Evolutionary conservation across 352 stramenopile genomes (phyloP), one percentile per base, ranked within the genome.

Genomic region (Thalassiosira hispida): DNA sequence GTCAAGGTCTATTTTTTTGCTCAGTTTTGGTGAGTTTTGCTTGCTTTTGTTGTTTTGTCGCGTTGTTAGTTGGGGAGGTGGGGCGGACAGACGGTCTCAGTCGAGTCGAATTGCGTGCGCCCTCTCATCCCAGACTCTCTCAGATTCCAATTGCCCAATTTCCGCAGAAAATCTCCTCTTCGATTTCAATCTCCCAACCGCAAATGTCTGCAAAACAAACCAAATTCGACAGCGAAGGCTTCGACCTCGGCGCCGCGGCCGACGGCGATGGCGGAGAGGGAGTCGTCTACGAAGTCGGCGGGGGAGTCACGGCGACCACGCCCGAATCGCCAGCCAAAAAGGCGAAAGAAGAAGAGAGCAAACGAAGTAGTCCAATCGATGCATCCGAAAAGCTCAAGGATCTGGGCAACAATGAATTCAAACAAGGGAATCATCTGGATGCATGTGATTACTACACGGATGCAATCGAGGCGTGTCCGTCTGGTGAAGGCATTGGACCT

Each of bases 391-490:
- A 73, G 25, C 81, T 81, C 52, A 94, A 94, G 65, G 56, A 77
- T 49, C 44, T 78, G 52, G 87, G 86, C 0, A 93, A 94, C 71
- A 65, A 79, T 53, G 66, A 83, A 31, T 94, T 92, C 66, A 76
- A 84, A 44, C 35, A 63, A 6, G 63, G 76, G 12, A 84, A 91
- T 60, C 91, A 89, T 72, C 61, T 90, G 7, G 79, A 87, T 53
- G 88, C 88, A 12, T 85, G 80, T 59, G 83, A 93, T 79, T 71
- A 78, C 27, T 93, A 93, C 72, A 91, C 81, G 0, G 64, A 89
- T 31, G 89, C 91, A 9, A 93, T 93, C 72, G 70, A 88, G 16
- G 78, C 75, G 4, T 90, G 77, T 81, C 83, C 84, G 9, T 67
- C 18, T n/a, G 75, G 69, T 1, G 75, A 71, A 16, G 75, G 76